A percentile compares a stretch with the other conserved stretches of the same genome.
phyloP scores from a whole-genome alignment of 495 filamentous ascomycete genomes.

The Tirmania nivea region DNA sequence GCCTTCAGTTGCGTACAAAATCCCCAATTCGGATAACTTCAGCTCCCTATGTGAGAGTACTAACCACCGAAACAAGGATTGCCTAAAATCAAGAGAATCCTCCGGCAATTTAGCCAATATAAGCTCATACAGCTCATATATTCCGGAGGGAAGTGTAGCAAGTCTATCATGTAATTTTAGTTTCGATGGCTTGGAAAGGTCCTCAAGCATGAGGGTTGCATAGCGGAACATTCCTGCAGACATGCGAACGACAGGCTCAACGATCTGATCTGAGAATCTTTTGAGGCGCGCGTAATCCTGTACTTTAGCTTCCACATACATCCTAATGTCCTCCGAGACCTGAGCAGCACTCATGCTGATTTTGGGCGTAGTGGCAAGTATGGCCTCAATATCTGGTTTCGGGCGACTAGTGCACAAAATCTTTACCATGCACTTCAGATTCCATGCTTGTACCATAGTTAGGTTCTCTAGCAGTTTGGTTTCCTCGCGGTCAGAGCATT shows the following conservation, averaged over 20 bases:
- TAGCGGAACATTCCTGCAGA: not conserved
- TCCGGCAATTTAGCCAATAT: not conserved
- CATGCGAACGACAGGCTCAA: not conserved
- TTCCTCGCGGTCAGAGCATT: not conserved
- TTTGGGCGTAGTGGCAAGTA: not conserved
- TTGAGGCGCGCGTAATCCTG: too few species aligned
- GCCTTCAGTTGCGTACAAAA: not conserved
- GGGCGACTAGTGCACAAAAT: not conserved
- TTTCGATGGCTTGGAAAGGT: not conserved
- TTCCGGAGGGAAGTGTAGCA: not conserved
- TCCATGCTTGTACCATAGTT: not conserved
- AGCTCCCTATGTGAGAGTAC: not conserved
- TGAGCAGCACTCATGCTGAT: not conserved
- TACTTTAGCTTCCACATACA: not conserved
- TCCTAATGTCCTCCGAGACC: not conserved
- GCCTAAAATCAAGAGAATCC: not conserved
- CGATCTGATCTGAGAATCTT: not conserved
- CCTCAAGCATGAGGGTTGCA: not conserved
- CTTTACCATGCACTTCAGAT: not conserved
- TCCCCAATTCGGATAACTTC: not conserved
- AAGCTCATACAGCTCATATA: not conserved
- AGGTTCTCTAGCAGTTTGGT: not conserved
- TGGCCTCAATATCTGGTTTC: not conserved
- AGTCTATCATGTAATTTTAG: not conserved
- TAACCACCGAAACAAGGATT: not conserved